phyloP scores from a whole-genome alignment of 2,329 filamentous ascomycete genomes.

The Colletotrichum theobromicola region DNA sequence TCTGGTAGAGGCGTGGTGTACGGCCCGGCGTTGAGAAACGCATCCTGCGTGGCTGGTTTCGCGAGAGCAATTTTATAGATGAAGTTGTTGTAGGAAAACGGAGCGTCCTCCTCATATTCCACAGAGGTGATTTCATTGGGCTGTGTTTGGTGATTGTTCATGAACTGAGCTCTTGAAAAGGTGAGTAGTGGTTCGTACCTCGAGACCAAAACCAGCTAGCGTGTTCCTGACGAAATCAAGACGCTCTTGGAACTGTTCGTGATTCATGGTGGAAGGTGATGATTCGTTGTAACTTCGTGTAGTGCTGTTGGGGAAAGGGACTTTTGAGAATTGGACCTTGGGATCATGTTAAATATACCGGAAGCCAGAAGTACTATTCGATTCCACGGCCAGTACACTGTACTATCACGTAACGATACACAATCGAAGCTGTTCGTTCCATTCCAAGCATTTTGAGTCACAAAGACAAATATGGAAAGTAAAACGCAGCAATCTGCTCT shows the following conservation, averaged over 20 bases:
- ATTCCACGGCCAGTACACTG: not conserved
- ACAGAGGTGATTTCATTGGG: not conserved
- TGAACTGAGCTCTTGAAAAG: not conserved
- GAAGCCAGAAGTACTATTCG: not conserved
- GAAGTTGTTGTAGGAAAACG: slow-evolving; percentile 23
- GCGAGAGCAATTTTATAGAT: slow-evolving; percentile 22
- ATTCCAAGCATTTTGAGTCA: not conserved
- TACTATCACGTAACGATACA: too few species aligned
- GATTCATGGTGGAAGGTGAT: not conserved
- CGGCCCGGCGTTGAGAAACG: not conserved
- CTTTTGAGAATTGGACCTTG: accelerated
- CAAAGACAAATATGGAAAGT: not conserved
- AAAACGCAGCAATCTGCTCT: not conserved
- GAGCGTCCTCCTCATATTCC: not conserved
- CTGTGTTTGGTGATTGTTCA: not conserved
- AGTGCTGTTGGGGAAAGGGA: not conserved
- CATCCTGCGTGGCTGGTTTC: not conserved
- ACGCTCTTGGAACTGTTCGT: not conserved
- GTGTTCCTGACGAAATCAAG: not conserved
- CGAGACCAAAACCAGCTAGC: not conserved
- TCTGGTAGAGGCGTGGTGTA: not conserved
- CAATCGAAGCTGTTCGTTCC: not conserved
- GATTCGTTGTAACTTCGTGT: not conserved
- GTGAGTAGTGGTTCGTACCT: not conserved
- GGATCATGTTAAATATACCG: not conserved